phyloP scores from a whole-genome alignment of 345 rosid genomes.

The Populus alba region DNA sequence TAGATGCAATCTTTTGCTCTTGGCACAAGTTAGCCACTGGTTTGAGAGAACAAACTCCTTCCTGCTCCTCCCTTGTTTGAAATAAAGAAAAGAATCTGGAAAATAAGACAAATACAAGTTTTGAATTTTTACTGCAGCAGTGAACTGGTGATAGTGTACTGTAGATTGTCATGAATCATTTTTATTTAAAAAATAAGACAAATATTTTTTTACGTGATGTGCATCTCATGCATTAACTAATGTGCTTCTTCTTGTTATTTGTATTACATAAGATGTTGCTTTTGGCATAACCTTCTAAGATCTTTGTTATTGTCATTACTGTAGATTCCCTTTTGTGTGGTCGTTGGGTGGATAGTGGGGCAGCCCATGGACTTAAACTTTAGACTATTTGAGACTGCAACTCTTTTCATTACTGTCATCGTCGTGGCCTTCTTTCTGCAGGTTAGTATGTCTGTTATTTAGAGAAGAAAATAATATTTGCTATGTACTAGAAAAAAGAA shows the following conservation, averaged over 20 bases:
- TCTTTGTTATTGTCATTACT: background rate
- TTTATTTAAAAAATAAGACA: background rate
- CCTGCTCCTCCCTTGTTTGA: too few species aligned
- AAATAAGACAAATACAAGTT: background rate
- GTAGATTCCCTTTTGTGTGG: constrained; percentile 83
- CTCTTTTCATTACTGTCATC: constrained; percentile 66
- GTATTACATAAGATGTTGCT: background rate
- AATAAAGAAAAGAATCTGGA: background rate
- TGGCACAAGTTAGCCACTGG: background rate
- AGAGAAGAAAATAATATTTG: background rate
- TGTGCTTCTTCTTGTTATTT: background rate
- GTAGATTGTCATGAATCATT: background rate
- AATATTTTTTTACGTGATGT: background rate
- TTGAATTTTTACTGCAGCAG: background rate
- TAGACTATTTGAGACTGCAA: constrained; percentile 83
- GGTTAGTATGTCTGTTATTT: constrained; percentile 40
- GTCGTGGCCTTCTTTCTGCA: constrained; percentile 80
- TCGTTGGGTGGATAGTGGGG: constrained; percentile 79
- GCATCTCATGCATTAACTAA: background rate
- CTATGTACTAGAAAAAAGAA: background rate
- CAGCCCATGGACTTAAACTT: constrained; percentile 77
- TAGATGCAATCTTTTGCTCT: background rate
- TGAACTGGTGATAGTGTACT: background rate
- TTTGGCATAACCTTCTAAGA: constrained; percentile 4
- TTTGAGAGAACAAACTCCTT: background rate